Conservation (phyloP, 805 yeast species). For the Pichia ethanolica region DNA sequence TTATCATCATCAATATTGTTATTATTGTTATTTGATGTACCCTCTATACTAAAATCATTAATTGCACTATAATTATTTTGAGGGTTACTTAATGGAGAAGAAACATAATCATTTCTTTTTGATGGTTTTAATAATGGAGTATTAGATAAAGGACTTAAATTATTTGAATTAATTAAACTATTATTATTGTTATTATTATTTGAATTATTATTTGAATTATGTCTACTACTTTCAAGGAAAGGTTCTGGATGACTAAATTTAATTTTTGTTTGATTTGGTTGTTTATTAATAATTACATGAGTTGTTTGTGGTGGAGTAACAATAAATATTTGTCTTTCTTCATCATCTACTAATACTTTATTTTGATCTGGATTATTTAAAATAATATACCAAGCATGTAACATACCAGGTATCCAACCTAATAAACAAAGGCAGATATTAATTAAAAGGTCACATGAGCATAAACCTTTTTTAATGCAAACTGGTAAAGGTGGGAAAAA, state of each 20-base stretch:
- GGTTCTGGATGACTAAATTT: conserved; percentile 29
- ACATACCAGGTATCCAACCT: conserved; percentile 63
- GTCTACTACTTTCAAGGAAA: conserved; percentile 14
- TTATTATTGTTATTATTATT: conserved; percentile 8
- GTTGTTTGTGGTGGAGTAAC: conserved; percentile 17
- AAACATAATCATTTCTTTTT: background rate
- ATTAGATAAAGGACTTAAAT: conserved; percentile 20
- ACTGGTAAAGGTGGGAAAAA: conserved; percentile 79
- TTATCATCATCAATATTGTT: background rate
- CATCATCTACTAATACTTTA: conserved; percentile 13
- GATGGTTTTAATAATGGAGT: conserved; percentile 5
- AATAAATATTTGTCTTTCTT: conserved; percentile 25
- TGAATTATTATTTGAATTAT: background rate
- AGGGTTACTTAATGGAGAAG: conserved; percentile 3
- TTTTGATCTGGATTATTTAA: conserved; percentile 38
- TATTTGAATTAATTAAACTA: conserved; percentile 8
- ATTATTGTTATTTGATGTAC: background rate
- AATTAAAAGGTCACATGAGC: conserved; percentile 62
- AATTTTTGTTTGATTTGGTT: conserved; percentile 21
- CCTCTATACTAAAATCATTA: background rate
- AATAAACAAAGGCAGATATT: conserved; percentile 55
- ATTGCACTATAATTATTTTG: conserved; percentile 5
- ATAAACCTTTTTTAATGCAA: conserved; percentile 60
- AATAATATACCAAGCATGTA: conserved; percentile 64
- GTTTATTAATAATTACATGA: conserved; percentile 15